Base-by-base conservation (phyloP, 495 filamentous ascomycete genomes). In the Podospora australis region DNA sequence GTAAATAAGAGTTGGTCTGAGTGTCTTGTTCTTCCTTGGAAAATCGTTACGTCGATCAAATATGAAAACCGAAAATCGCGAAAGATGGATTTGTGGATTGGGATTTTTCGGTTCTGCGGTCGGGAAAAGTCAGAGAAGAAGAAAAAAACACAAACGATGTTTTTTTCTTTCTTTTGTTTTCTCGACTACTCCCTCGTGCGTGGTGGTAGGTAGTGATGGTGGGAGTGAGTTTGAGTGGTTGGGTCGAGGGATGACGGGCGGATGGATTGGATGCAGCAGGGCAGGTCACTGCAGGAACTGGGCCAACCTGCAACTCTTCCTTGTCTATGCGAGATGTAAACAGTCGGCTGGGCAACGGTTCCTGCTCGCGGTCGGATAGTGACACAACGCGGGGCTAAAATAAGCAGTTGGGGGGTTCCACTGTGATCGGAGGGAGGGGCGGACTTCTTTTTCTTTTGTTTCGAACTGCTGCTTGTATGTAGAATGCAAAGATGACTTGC, bases 321-420 rank as follows among this genome's bases (percentile, higher is more conserved):
- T 13, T n/a, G 23, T n/a, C n/a, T n/a, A 32, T 38, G 48, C 44
- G 25, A 41, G 20, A 54, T 55, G 63, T 66, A 64, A 64, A 66
- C 63, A 48, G 63, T 66, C 52, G 60, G 29, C 63, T 11, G 52
- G 60, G 60, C 63, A 66, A 66, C 62, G 26, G 39, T 46, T 56
- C 56, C 52, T n/a, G n/a, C n/a, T 53, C 22, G 24, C 46, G 10
- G 10, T 44, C 41, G 28, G 50, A 9, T 25, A 52, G 58, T 60
- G 54, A 58, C 57, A 61, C 55, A 54, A 29, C 48, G 57, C 49
- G 42, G 46, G 52, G 53, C 51, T 46, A 28, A 52, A 49, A 54
- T 19, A 28, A 39, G 53, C 38, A 41, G 26, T 7, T 36, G 34
- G 34, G 22, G 13, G 29, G 29, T 10, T 44, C 50, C 40, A 46